phyloP scores from a whole-genome alignment of 768 basidiomycete species.

The Suillus paluster region DNA sequence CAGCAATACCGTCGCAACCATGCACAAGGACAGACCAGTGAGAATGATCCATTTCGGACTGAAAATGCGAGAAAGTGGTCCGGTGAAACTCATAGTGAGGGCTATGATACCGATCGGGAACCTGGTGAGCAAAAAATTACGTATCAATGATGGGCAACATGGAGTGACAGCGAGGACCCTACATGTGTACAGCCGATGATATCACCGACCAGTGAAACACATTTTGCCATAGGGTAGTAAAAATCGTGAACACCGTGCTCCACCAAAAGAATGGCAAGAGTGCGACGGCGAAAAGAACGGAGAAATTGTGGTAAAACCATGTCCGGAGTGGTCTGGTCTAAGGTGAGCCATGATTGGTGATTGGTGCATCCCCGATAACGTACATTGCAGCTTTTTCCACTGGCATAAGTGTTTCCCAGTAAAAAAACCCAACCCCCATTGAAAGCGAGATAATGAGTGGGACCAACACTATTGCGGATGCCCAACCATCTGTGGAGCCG shows the following conservation, averaged over 20 bases:
- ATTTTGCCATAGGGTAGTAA: slow-evolving; percentile 44
- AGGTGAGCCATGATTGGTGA: not conserved
- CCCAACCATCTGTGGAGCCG: slow-evolving; percentile 56
- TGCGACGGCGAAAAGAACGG: slow-evolving; percentile 40
- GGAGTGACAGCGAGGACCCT: slow-evolving; percentile 14
- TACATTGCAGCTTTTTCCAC: slow-evolving; percentile 47
- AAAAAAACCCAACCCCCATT: slow-evolving; percentile 48
- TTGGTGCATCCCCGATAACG: slow-evolving; percentile 16
- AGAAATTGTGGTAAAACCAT: slow-evolving; percentile 47
- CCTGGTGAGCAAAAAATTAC: slow-evolving; percentile 25
- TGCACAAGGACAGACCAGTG: slow-evolving; percentile 41
- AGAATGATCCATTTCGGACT: slow-evolving; percentile 51
- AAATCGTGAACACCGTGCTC: slow-evolving; percentile 36
- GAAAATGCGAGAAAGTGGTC: slow-evolving; percentile 40
- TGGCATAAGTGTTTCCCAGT: slow-evolving; percentile 50
- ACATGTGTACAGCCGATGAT: slow-evolving; percentile 45
- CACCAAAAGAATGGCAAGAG: slow-evolving; percentile 49
- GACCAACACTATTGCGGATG: slow-evolving; percentile 44
- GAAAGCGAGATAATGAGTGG: slow-evolving; percentile 50
- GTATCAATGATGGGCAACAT: slow-evolving; percentile 10
- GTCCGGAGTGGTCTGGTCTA: slow-evolving; percentile 41
- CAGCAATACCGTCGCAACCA: slow-evolving; percentile 46
- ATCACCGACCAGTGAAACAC: slow-evolving; percentile 48
- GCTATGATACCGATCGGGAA: slow-evolving; percentile 47
- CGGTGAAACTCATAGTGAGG: slow-evolving; percentile 42